phyloP scores from a whole-genome alignment of 495 filamentous ascomycete genomes.

The Aspergillus indologenus region DNA sequence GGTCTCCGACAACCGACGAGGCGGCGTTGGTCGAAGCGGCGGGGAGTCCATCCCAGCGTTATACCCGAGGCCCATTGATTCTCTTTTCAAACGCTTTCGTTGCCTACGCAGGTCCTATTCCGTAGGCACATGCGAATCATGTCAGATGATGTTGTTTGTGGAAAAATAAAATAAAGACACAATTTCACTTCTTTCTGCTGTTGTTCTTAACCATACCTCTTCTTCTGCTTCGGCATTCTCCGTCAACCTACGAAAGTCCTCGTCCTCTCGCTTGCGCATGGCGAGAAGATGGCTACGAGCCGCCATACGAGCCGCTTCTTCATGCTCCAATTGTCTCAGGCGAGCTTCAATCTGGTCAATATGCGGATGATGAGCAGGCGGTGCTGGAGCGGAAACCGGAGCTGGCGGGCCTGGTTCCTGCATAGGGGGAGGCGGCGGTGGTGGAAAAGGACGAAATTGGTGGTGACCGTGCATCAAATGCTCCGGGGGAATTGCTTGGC shows the following conservation, averaged over 20 bases:
- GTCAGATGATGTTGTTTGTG: slow-evolving; percentile 11
- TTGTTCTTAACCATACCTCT: slow-evolving; percentile 36
- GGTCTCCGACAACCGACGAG: slow-evolving; percentile 46
- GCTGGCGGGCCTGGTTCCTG: slow-evolving; percentile 36
- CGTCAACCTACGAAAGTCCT: slow-evolving; percentile 47
- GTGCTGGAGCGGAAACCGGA: slow-evolving; percentile 20
- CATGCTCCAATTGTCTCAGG: slow-evolving; percentile 46
- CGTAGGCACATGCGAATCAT: slow-evolving; percentile 2
- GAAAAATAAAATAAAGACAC: not conserved
- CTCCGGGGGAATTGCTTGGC: slow-evolving; percentile 35
- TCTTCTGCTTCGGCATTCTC: slow-evolving; percentile 47
- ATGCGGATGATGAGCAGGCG: slow-evolving; percentile 27
- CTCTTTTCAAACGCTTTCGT: slow-evolving; percentile 45
- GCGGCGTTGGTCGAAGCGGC: slow-evolving; percentile 41
- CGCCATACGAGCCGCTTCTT: slow-evolving; percentile 45
- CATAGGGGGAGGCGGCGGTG: slow-evolving; percentile 29
- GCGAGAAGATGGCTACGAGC: slow-evolving; percentile 43
- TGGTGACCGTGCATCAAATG: slow-evolving; percentile 39
- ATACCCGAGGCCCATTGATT: slow-evolving; percentile 45
- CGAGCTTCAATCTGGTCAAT: slow-evolving; percentile 47
- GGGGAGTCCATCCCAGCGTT: slow-evolving; percentile 40
- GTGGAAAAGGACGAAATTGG: slow-evolving; percentile 35
- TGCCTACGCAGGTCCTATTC: slow-evolving; percentile 45
- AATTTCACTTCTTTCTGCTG: not conserved
- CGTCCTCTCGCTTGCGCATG: slow-evolving; percentile 47